Conservation (phyloP, 331 rosid species). For the Erythrophleum ivorense region DNA sequence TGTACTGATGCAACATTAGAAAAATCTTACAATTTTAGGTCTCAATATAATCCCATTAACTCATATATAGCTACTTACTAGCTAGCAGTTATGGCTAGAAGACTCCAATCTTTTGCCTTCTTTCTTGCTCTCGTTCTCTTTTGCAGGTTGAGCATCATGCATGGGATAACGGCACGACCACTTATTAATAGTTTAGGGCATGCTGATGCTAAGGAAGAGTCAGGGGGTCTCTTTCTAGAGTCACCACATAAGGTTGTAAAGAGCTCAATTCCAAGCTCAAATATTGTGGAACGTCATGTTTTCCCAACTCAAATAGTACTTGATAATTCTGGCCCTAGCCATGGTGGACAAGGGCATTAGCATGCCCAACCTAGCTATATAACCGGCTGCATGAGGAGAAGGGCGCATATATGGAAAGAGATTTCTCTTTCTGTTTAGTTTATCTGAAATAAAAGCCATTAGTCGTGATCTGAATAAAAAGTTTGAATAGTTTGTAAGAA, state of each 20-base stretch:
- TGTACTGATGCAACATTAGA: neutral
- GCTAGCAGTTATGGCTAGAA: constrained; percentile 1
- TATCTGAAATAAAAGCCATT: neutral
- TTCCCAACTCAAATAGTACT: neutral
- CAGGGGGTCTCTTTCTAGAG: neutral
- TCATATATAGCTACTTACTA: neutral
- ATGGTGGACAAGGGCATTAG: constrained; percentile 7
- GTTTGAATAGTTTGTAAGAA: neutral
- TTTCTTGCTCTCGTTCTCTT: neutral
- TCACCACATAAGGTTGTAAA: neutral
- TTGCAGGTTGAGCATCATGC: neutral
- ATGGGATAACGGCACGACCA: constrained; percentile 14
- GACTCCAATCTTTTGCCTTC: neutral
- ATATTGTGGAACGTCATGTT: neutral
- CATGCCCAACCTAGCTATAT: neutral
- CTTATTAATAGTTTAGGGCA: neutral
- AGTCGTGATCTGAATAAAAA: neutral
- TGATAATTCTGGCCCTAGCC: constrained; percentile 12
- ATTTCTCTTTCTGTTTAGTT: neutral
- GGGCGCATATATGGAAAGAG: neutral
- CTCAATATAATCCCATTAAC: neutral
- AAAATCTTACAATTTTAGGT: neutral
- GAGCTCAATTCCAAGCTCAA: neutral
- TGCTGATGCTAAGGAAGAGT: neutral
- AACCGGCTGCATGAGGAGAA: neutral